Base-by-base conservation (phyloP, 2,329 filamentous ascomycete species). In the Colletotrichum sp. region DNA sequence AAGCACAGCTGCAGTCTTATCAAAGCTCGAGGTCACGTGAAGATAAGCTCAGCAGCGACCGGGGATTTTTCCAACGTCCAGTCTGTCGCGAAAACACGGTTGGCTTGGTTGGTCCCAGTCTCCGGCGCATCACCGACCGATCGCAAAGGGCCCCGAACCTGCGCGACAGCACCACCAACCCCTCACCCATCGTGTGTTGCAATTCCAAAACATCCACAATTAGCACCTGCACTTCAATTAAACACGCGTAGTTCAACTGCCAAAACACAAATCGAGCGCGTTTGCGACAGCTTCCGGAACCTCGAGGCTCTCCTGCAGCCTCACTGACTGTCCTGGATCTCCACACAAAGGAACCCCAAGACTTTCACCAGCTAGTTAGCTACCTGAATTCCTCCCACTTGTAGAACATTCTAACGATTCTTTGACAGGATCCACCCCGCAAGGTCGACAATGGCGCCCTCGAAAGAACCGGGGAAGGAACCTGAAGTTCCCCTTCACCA, bases 401-500 rank as follows among this genome's bases (percentile, higher is more conserved):
- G 6, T 21, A 51, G n/a, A 21, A 51, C 4, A 51, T 51, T 24
- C 57, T 69, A 4, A 69, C 11, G 18, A 24, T 12, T 36, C 47
- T 12, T 64, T 12, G 27, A 63, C 31, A 59, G n/a, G 33, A 36
- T 27, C 27, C 54, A 67, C 29, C 8, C 16, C 33, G 59, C 15
- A 36, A 12, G 31, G n/a, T 15, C 27, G 33, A 51, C 38, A 8
- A 74, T 74, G 72, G 64, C 72, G n/a, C 70, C 72, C 8, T 54
- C 55, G 27, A 61, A 36, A 58, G 72, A 74, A 51, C 43, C 43
- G 11, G 43, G 21, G 43, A 51, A 13, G 47, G 75, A 75, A 58
- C 62, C 64, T 16, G 84, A 82, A 65, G 76, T 62, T 24, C n/a
- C 33, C 33, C 21, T 81, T 77, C 85, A 87, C 78, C 74, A 80